These are phyloP conservation scores for Dryadomyces quercivorus DNA, from an alignment of 2,329 filamentous ascomycete genomes.

Conservation along the genomic window DNA sequence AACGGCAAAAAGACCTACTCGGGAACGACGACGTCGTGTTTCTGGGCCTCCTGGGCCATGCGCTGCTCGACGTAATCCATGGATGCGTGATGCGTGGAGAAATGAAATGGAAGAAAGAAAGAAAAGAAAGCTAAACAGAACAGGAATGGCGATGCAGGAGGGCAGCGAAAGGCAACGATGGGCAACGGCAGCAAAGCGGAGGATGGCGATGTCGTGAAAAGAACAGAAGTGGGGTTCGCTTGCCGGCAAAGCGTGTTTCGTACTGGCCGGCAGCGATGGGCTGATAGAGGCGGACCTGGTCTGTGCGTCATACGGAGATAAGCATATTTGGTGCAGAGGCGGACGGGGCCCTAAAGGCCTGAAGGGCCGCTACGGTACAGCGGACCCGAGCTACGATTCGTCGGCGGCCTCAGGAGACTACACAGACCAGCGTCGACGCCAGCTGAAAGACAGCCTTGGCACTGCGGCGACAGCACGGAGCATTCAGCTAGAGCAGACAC, in stretches of 20 bases:
- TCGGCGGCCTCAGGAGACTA: too few relatives aligned
- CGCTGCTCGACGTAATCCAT: constrained; percentile 49
- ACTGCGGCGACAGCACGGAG: background rate
- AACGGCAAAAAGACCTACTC: constrained; percentile 5
- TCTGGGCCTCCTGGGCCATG: constrained; percentile 40
- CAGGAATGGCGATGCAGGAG: background rate
- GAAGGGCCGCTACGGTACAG: too few relatives aligned
- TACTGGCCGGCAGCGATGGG: too few relatives aligned
- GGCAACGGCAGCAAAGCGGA: too few relatives aligned
- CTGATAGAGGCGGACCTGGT: background rate
- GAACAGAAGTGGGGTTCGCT: too few relatives aligned
- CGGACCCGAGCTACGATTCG: too few relatives aligned
- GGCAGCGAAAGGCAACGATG: background rate
- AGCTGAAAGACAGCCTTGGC: constrained; percentile 2
- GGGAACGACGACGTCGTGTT: constrained; percentile 15
- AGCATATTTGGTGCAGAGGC: background rate
- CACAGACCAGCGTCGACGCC: background rate
- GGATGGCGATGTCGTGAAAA: too few relatives aligned
- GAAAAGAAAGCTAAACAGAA: too few relatives aligned
- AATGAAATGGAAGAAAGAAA: too few relatives aligned
- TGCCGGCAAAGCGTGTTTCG: too few relatives aligned
- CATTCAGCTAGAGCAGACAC: background rate
- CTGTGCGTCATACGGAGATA: background rate
- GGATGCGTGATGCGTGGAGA: background rate
- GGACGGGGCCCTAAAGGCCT: background rate